These are phyloP conservation scores for Pyracantha coccinea DNA, from an alignment of 331 rosid species.

Conservation along the genomic window DNA sequence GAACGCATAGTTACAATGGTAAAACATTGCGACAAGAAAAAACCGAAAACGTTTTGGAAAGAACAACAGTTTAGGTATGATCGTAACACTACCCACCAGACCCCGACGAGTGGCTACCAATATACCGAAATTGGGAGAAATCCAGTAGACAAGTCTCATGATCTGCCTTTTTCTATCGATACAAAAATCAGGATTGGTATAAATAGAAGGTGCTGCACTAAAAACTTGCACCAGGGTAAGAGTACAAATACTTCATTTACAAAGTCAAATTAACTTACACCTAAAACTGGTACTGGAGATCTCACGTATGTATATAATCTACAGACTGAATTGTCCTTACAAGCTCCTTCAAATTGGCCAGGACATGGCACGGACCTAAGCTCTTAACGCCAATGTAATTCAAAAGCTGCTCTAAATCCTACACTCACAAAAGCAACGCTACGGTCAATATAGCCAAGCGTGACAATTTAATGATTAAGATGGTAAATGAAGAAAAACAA, in stretches of 20 bases:
- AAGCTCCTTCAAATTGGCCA: constrained; percentile 96
- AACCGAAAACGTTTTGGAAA: neutral
- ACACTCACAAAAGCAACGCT: constrained; percentile 7
- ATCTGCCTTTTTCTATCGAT: neutral
- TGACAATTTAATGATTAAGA: neutral
- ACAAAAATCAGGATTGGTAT: neutral
- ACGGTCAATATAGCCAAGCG: neutral
- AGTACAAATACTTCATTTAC: constrained; percentile 40
- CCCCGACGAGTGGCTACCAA: neutral
- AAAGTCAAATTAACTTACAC: neutral
- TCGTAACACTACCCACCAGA: neutral
- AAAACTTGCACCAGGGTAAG: constrained; percentile 61
- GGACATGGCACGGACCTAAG: constrained; percentile 85
- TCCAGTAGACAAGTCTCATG: neutral
- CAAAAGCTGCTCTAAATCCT: constrained; percentile 97
- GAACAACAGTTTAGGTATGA: neutral
- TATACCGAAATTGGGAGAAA: neutral
- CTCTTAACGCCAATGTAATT: constrained; percentile 77
- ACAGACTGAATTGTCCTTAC: constrained; percentile 67
- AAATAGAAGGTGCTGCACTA: constrained; percentile 38
- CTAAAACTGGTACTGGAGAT: neutral
- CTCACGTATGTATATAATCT: constrained; percentile 49
- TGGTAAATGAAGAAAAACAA: neutral
- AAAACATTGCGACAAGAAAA: neutral
- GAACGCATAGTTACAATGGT: neutral